Percentiles rank a stretch among this genome's conserved stretches.
Evolutionary conservation across 1,284 basidiomycete species (phyloP).

Genomic region (Golubevia pallescens): DNA sequence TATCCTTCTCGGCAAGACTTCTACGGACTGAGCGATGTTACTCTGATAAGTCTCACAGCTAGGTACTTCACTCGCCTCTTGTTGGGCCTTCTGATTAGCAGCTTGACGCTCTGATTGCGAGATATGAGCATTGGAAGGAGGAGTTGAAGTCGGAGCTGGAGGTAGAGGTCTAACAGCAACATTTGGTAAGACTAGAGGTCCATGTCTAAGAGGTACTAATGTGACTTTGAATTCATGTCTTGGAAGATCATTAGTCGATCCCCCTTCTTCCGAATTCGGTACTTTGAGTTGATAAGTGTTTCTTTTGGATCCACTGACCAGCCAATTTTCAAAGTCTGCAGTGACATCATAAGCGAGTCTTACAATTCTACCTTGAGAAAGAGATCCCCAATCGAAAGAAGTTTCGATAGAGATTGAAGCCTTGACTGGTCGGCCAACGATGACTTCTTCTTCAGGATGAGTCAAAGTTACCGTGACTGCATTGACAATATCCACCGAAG

Average conservation of each 20-base stretch:
- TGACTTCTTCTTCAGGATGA: conserved; percentile 2
- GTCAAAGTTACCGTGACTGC: conserved; percentile 15
- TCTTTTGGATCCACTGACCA: conserved; percentile 39
- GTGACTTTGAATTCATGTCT: conserved; percentile 17
- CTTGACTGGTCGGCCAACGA: conserved; percentile 27
- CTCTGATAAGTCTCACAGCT: conserved; percentile 3
- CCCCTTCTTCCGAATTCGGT: no score
- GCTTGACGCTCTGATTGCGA: background rate
- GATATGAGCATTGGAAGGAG: background rate
- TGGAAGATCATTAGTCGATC: background rate
- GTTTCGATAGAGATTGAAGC: conserved; percentile 20
- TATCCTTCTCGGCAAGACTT: background rate
- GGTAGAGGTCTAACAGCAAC: conserved; percentile 20
- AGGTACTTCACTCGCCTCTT: background rate
- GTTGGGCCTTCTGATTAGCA: background rate
- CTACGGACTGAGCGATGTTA: background rate
- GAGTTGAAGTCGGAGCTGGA: background rate
- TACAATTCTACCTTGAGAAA: background rate
- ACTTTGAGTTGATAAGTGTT: conserved; percentile 15
- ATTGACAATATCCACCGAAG: conserved; percentile 28
- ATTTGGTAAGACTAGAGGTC: conserved; percentile 21
- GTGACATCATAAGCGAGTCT: conserved; percentile 39
- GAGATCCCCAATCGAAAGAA: conserved; percentile 16
- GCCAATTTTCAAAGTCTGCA: conserved; percentile 44
- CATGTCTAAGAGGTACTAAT: conserved; percentile 34